These are phyloP conservation scores for Balamuthia mandrillaris DNA, from an alignment of 208 protist species.

Conservation along the genomic window DNA sequence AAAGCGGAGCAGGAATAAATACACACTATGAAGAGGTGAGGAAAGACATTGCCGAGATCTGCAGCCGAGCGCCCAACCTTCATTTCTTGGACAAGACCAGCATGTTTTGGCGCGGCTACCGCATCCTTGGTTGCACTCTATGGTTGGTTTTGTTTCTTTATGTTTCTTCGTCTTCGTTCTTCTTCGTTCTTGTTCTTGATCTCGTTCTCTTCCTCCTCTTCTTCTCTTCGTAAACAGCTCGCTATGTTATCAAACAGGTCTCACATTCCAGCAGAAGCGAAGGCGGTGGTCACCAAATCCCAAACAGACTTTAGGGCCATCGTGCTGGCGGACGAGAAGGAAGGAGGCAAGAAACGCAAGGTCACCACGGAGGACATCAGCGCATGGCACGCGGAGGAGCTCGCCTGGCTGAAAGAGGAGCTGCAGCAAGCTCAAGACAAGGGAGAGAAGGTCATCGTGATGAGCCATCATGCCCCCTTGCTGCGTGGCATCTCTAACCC, in stretches of 20 bases:
- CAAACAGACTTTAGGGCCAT: neutral
- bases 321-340: neutral
- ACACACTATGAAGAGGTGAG: neutral
- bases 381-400: neutral
- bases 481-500: too few relatives aligned
- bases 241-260: too few relatives aligned
- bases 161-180: neutral
- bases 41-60: neutral
- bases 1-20: neutral
- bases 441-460: neutral
- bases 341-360: too few relatives aligned
- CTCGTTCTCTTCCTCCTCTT: neutral
- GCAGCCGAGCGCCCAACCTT: neutral
- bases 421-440: neutral
- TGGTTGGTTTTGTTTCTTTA: neutral
- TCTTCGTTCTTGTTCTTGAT: too few relatives aligned
- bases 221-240: neutral
- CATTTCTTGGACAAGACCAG: neutral
- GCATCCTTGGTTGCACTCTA: slow-evolving; percentile 9
- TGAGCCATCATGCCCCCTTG: neutral
- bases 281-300: neutral
- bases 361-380: neutral
- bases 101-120: neutral
- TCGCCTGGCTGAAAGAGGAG: neutral
- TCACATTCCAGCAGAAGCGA: too few relatives aligned